Base-by-base conservation (phyloP, 345 rosid species). In the Aegle marmelos region DNA sequence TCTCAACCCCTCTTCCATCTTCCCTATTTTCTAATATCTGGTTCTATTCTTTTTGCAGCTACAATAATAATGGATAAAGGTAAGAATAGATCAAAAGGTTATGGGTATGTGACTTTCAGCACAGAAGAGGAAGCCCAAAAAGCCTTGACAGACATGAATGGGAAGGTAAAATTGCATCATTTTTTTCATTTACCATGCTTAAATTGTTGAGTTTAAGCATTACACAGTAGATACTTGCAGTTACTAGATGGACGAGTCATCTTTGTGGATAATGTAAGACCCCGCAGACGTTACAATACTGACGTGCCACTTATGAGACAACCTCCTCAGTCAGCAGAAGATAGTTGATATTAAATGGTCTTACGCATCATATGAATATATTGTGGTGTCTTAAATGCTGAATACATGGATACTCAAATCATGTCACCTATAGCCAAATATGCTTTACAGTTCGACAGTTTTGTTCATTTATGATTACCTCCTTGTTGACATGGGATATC, bases 131-230 rank as follows among this genome's bases (percentile, higher is more conserved):
- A 85, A 73, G 93, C 92, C 11, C 77, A 14, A 2, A 83, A 81
- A 72, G 96, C 94, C 65, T 86, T 88, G 82, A 33, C 64, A 19
- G 84, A 82, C 61, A 88, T 88, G 83, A 89, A 92, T 73, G 94
- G 92, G 16, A 83, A 87, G 92, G 92, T 91, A 80, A 53, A 25
- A 30, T 53, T 76, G 66, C 69, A 70, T 64, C 17, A 13, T 8
- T 56, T 56, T 57, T 10, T 13, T 48, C 17, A 24, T 33, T 50
- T 60, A 27, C 14, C 34, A 73, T 37, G 41, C 34, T 36, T 24
- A 27, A 56, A 27, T 63, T 31, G 41, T 66, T 65, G 68, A 31
- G 25, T 19, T 57, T 65, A 70, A 25, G 31, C 53, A 67, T 16
- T 17, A 24, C 65, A 54, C 9, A 53, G 58, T 27, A 76, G 33